Conservation (phyloP, 176 grass and related monocot genomes). For the Carex myosuroides region DNA sequence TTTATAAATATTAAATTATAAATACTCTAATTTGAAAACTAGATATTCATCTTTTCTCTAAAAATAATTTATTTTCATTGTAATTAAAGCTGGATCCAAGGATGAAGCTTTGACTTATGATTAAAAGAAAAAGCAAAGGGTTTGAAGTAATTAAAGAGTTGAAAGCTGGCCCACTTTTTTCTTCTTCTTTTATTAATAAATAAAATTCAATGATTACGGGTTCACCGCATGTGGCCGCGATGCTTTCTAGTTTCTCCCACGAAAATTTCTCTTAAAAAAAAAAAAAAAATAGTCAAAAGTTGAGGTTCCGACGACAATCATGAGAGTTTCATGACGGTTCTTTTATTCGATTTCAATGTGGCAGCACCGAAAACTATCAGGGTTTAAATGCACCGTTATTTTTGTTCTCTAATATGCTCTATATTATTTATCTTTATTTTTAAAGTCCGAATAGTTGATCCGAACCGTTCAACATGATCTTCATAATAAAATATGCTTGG, state of each 20-base stretch:
- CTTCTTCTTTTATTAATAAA: not conserved
- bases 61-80: not conserved
- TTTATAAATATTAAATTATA: no score
- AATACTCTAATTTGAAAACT: no score
- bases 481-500: no score
- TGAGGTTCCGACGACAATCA: not conserved
- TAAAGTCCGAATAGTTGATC: no score
- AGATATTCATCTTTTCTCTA: no score
- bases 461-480: no score
- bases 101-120: not conserved
- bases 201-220: not conserved
- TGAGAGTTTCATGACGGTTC: not conserved
- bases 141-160: not conserved
- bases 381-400: no score
- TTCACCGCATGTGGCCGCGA: not conserved
- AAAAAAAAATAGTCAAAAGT: not conserved
- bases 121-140: not conserved
- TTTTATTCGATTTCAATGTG: not conserved
- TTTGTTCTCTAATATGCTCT: no score
- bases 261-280: not conserved
- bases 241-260: not conserved
- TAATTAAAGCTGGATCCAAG: slow-evolving; percentile 4
- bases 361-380: not conserved
- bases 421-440: no score
- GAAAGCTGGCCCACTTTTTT: slow-evolving; percentile 12